A percentile compares a stretch with the other conserved stretches of the same genome.
phyloP scores from a whole-genome alignment of 495 filamentous ascomycete genomes.

The Neurospora sp. region DNA sequence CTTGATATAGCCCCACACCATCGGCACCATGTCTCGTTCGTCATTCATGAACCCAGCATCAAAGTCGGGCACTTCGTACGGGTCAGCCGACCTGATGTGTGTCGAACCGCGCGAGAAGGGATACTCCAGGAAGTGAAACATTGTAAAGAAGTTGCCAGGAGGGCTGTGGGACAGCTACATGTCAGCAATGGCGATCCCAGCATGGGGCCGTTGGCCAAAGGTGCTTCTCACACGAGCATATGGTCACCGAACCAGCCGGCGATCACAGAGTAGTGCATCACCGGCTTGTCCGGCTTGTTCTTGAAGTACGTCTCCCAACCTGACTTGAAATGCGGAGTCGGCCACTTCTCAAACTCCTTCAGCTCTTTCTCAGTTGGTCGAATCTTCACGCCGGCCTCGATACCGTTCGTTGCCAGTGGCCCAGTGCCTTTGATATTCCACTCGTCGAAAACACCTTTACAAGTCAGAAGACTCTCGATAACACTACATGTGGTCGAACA shows the following conservation, averaged over 20 bases:
- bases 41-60: conserved; percentile 83
- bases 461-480: neutral
- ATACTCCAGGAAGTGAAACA: conserved; percentile 83
- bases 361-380: conserved; percentile 63
- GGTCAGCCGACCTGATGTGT: conserved; percentile 60
- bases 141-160: conserved; percentile 69
- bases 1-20: conserved; percentile 83
- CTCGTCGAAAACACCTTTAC: conserved; percentile 50
- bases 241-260: conserved; percentile 60
- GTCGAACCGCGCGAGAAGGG: conserved; percentile 68
- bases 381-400: conserved; percentile 75
- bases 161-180: conserved; percentile 20
- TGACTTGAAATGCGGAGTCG: conserved; percentile 52
- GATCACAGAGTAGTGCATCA: conserved; percentile 72
- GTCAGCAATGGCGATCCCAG: neutral
- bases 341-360: conserved; percentile 54
- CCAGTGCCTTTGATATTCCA: conserved; percentile 75
- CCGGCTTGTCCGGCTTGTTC: conserved; percentile 75
- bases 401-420: conserved; percentile 72
- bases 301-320: conserved; percentile 81
- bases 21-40: conserved; percentile 70
- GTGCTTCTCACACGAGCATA: conserved; percentile 45
- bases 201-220: neutral
- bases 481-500: neutral
- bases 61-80: conserved; percentile 68